Evolutionary conservation across 1,284 basidiomycete genomes (phyloP).

Genomic region (Tylopilus orsonianus): DNA sequence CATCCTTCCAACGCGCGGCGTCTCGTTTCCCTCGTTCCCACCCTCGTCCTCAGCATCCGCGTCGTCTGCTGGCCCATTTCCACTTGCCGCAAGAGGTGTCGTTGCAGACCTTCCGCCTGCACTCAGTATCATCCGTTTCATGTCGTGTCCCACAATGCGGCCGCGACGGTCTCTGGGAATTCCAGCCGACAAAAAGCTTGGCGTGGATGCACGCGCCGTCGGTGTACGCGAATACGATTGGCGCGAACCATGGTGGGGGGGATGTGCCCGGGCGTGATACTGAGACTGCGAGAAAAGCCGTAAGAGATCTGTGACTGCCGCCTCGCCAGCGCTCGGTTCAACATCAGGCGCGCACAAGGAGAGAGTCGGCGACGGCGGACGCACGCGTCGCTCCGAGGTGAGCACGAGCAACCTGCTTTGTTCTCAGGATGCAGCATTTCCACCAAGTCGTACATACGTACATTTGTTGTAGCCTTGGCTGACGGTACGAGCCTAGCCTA

Average conservation of each 20-base stretch:
- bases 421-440: not conserved
- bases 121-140: constrained; percentile 28
- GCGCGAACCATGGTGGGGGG: constrained; percentile 18
- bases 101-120: constrained; percentile 21
- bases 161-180: constrained; percentile 74
- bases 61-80: constrained; percentile 14
- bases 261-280: constrained; percentile 40
- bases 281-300: constrained; percentile 41
- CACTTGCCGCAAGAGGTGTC: constrained; percentile 1
- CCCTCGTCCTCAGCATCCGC: constrained; percentile 32
- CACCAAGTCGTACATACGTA: constrained; percentile 25
- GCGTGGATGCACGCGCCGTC: constrained; percentile 43
- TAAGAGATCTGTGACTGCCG: constrained; percentile 62
- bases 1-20: constrained; percentile 43
- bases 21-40: constrained; percentile 51
- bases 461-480: constrained; percentile 77
- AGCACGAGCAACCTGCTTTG: constrained; percentile 70
- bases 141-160: constrained; percentile 59
- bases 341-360: constrained; percentile 23
- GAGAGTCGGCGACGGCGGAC: constrained; percentile 30
- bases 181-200: constrained; percentile 69
- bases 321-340: constrained; percentile 58
- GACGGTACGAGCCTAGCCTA: constrained; percentile 51
- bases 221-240: constrained; percentile 33
- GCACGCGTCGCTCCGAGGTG: constrained; percentile 45